Conservation (phyloP, 208 protist species). For the Novymonas esmeraldas region DNA sequence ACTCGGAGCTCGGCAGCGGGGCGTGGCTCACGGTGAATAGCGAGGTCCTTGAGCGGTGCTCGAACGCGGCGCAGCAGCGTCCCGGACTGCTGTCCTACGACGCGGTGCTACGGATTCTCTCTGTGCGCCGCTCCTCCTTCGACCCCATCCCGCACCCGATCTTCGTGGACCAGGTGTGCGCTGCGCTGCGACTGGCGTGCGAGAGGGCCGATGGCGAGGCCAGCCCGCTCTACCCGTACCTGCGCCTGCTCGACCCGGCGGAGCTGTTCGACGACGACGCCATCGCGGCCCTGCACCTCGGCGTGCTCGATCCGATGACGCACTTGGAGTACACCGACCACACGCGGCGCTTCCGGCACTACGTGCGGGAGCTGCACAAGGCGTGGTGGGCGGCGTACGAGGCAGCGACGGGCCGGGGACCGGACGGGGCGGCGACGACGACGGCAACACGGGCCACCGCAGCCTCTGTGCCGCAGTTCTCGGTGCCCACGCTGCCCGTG, state of each 20-base stretch:
- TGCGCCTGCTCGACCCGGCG: conserved; percentile 31
- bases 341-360: conserved; percentile 49
- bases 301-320: conserved; percentile 57
- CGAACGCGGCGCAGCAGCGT: conserved; percentile 24
- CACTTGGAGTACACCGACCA: conserved; percentile 73
- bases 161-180: conserved; percentile 73
- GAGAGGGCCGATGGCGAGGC: conserved; percentile 43
- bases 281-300: conserved; percentile 57
- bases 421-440: background rate
- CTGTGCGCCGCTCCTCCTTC: conserved; percentile 40
- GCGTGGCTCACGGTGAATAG: conserved; percentile 33
- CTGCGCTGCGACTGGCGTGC: conserved; percentile 58
- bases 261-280: conserved; percentile 61
- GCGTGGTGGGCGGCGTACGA: conserved; percentile 49
- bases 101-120: conserved; percentile 33
- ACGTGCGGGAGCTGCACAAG: conserved; percentile 50
- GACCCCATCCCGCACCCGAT: conserved; percentile 60
- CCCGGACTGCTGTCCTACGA: conserved; percentile 39
- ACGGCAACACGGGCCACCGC: background rate
- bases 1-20: background rate
- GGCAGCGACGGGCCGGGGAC: background rate
- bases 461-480: background rate
- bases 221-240: conserved; percentile 55
- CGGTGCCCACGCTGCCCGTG: background rate
- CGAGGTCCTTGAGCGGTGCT: conserved; percentile 39